phyloP scores from a whole-genome alignment of 2,329 filamentous ascomycete species.

The Lithohypha guttulata region DNA sequence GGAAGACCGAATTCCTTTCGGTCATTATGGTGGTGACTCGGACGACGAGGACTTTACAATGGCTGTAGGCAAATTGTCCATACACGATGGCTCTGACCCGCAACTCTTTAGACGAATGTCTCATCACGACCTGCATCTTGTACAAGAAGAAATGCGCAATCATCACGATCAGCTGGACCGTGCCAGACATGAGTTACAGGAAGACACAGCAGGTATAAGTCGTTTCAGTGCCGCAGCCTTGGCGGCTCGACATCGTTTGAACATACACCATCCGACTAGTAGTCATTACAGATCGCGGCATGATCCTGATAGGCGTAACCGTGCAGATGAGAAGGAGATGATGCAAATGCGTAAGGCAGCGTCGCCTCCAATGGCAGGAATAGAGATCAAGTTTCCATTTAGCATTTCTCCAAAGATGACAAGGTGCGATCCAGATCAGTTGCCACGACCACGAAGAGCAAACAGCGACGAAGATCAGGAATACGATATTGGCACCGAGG shows the following conservation, averaged over 20 bases:
- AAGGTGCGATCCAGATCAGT: constrained; percentile 68
- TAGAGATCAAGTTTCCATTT: constrained; percentile 66
- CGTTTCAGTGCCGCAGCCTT: constrained; percentile 26
- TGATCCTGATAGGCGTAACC: constrained; percentile 15
- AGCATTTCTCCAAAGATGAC: constrained; percentile 77
- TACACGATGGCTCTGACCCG: constrained; percentile 23
- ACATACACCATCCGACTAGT: constrained; percentile 13
- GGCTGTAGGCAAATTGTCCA: constrained; percentile 21
- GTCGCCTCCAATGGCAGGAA: constrained; percentile 77
- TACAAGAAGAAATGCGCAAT: constrained; percentile 68
- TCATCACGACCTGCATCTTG: constrained; percentile 50
- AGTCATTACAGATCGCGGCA: constrained; percentile 13
- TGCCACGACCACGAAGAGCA: constrained; percentile 42
- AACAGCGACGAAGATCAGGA: constrained; percentile 40
- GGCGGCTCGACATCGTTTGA: constrained; percentile 20
- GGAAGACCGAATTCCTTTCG: constrained; percentile 34
- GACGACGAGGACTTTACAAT: constrained; percentile 25
- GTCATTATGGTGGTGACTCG: constrained; percentile 35
- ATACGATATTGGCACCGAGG: constrained; percentile 36
- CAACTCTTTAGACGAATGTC: constrained; percentile 33
- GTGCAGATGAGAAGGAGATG: constrained; percentile 26
- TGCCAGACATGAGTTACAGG: constrained; percentile 32
- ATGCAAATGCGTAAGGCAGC: constrained; percentile 48
- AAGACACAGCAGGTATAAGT: constrained; percentile 26
- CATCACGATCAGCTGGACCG: constrained; percentile 58